A percentile compares a stretch with the other conserved stretches of the same genome.
phyloP scores from a whole-genome alignment of 306 rosid genomes.

The Sophora flavescens region DNA sequence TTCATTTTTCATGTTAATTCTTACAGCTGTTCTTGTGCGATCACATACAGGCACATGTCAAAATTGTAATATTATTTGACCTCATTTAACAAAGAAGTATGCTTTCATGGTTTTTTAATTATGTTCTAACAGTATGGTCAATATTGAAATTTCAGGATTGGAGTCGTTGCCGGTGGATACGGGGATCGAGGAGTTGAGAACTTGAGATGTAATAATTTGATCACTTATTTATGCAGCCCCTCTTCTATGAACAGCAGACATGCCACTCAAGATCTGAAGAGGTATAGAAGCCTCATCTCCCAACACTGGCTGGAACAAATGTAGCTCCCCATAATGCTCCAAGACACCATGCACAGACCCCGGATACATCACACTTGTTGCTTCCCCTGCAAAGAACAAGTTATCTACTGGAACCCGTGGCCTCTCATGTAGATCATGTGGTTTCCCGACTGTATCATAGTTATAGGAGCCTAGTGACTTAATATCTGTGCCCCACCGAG shows the following conservation, averaged over 20 bases:
- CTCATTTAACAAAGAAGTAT: neutral
- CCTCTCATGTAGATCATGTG: constrained; percentile 92
- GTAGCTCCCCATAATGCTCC: constrained; percentile 91
- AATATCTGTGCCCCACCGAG: constrained; percentile 88
- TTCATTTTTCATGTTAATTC: neutral
- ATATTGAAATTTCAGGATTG: constrained; percentile 62
- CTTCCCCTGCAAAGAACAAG: constrained; percentile 98
- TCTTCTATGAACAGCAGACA: constrained; percentile 45
- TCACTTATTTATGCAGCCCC: constrained; percentile 50
- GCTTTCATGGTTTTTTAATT: neutral
- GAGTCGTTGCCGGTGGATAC: constrained; percentile 71
- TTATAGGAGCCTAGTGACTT: constrained; percentile 91
- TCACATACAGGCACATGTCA: neutral
- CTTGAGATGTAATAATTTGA: constrained; percentile 58
- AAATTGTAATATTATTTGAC: neutral
- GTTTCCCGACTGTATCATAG: constrained; percentile 85
- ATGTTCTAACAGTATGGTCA: constrained; percentile 19
- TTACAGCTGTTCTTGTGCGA: neutral
- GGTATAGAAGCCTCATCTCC: constrained; percentile 85
- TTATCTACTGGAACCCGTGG: constrained; percentile 92
- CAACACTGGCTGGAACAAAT: constrained; percentile 81
- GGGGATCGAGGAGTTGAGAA: constrained; percentile 68
- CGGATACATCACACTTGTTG: constrained; percentile 77
- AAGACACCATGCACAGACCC: constrained; percentile 98
- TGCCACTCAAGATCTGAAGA: constrained; percentile 61